These are phyloP conservation scores for Phialophora chinensis DNA, from an alignment of 2,329 filamentous ascomycete species.

Conservation along the genomic window DNA sequence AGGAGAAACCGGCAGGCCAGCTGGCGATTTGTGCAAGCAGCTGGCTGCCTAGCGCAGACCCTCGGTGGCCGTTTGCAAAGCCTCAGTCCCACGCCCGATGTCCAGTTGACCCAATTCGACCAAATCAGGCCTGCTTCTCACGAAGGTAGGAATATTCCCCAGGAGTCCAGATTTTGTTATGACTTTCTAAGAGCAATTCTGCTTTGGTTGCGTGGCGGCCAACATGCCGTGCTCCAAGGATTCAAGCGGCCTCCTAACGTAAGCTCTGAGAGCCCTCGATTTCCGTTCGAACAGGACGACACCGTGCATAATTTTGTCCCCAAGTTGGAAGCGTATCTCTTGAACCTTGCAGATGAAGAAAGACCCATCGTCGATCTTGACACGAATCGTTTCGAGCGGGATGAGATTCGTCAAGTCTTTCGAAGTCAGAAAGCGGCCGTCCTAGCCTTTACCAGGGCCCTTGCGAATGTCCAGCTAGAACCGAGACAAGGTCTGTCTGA, in stretches of 20 bases:
- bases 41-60: slow-evolving; percentile 62
- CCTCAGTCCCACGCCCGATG: slow-evolving; percentile 46
- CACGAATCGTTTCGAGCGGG: slow-evolving; percentile 62
- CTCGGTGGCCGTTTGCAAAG: slow-evolving; percentile 61
- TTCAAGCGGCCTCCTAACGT: slow-evolving; percentile 58
- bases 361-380: slow-evolving; percentile 62
- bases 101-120: slow-evolving; percentile 54
- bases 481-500: slow-evolving; percentile 49
- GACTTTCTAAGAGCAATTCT: slow-evolving; percentile 69
- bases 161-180: slow-evolving; percentile 62
- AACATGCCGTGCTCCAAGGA: slow-evolving; percentile 60
- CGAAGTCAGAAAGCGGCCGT: slow-evolving; percentile 61
- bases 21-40: slow-evolving; percentile 67
- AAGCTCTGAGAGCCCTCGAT: slow-evolving; percentile 51
- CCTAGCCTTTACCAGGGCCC: slow-evolving; percentile 60
- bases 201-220: slow-evolving; percentile 66
- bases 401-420: slow-evolving; percentile 60
- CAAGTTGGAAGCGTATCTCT: slow-evolving; percentile 64
- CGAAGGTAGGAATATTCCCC: slow-evolving; percentile 47
- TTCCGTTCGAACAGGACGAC: slow-evolving; percentile 59
- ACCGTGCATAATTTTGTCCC: slow-evolving; percentile 61
- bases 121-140: slow-evolving; percentile 55
- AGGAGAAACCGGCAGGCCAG: slow-evolving; percentile 62
- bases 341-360: slow-evolving; percentile 57
- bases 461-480: slow-evolving; percentile 58